Evolutionary conservation across 768 basidiomycete genomes (phyloP).

Genomic region (Hygrophorus pudorinus): DNA sequence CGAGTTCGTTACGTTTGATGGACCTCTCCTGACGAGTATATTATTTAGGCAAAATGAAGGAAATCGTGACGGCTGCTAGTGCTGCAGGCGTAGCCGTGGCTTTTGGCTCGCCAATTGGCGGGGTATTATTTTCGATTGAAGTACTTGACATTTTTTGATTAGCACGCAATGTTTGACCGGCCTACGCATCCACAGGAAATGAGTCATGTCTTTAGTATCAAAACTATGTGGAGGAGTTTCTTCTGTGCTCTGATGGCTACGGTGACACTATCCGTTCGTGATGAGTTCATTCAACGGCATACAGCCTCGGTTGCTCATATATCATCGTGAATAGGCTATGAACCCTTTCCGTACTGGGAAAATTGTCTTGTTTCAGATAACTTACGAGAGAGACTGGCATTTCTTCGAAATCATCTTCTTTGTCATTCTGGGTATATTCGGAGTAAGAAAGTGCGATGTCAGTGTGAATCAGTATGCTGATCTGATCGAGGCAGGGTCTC

Average conservation of each 20-base stretch:
- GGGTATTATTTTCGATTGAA: constrained; percentile 96
- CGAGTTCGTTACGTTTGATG: background rate
- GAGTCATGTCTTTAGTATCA: constrained; percentile 94
- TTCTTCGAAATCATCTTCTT: constrained; percentile 98
- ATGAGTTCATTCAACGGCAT: constrained; percentile 10
- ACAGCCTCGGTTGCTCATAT: constrained; percentile 2
- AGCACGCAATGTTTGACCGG: background rate
- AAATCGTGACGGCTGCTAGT: constrained; percentile 89
- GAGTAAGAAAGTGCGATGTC: constrained; percentile 39
- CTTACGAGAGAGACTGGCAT: constrained; percentile 97
- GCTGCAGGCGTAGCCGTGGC: constrained; percentile 98
- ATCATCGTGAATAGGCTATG: constrained; percentile 59
- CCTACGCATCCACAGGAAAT: constrained; percentile 63
- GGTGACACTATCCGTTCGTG: constrained; percentile 83
- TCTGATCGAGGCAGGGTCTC: constrained; percentile 53
- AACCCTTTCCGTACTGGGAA: constrained; percentile 98
- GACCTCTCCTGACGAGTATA: background rate
- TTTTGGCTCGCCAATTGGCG: constrained; percentile 96
- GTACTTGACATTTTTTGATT: constrained; percentile 26
- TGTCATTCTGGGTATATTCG: constrained; percentile 90
- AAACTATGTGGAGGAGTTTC: constrained; percentile 98
- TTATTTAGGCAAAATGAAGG: constrained; percentile 63
- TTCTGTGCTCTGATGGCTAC: constrained; percentile 96
- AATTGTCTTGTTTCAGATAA: constrained; percentile 95
- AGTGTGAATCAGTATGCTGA: background rate